Conservation (phyloP, 169 alveolate species). For the Plasmodium billcollinsi region DNA sequence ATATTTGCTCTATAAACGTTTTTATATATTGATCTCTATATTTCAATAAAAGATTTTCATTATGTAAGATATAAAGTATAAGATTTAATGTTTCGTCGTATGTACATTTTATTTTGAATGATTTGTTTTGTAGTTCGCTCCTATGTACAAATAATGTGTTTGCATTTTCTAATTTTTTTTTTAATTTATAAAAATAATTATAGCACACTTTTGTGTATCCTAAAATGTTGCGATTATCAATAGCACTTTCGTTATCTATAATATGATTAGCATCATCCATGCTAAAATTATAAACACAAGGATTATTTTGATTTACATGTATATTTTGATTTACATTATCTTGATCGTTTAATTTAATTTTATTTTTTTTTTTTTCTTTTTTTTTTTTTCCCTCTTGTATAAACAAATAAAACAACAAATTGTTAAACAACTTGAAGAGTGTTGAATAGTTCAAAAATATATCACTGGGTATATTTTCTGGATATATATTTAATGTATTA, state of each 20-base stretch:
- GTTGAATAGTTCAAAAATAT: slow-evolving; percentile 46
- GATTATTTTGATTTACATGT: background rate
- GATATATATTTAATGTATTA: slow-evolving; percentile 23
- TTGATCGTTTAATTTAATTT: background rate
- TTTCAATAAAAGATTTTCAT: slow-evolving; percentile 51
- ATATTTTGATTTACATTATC: no score
- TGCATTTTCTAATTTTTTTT: slow-evolving; percentile 33
- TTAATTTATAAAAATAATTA: slow-evolving; percentile 48
- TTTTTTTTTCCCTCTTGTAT: slow-evolving; percentile 37
- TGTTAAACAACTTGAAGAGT: slow-evolving; percentile 46
- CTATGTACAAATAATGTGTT: slow-evolving; percentile 17
- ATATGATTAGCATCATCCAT: background rate
- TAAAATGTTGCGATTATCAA: background rate
- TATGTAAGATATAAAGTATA: slow-evolving; percentile 55
- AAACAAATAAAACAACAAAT: slow-evolving; percentile 41
- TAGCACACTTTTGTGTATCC: slow-evolving; percentile 55
- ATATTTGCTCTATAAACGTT: slow-evolving; percentile 68
- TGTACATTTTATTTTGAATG: slow-evolving; percentile 31
- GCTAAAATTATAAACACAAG: background rate
- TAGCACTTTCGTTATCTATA: no score
- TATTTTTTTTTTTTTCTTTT: background rate
- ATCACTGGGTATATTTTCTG: slow-evolving; percentile 9
- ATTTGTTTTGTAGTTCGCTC: slow-evolving; percentile 34
- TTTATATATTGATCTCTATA: slow-evolving; percentile 71
- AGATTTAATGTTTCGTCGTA: slow-evolving; percentile 71